phyloP scores from a whole-genome alignment of 2,329 filamentous ascomycete genomes.

The Dryadomyces quercivorus region DNA sequence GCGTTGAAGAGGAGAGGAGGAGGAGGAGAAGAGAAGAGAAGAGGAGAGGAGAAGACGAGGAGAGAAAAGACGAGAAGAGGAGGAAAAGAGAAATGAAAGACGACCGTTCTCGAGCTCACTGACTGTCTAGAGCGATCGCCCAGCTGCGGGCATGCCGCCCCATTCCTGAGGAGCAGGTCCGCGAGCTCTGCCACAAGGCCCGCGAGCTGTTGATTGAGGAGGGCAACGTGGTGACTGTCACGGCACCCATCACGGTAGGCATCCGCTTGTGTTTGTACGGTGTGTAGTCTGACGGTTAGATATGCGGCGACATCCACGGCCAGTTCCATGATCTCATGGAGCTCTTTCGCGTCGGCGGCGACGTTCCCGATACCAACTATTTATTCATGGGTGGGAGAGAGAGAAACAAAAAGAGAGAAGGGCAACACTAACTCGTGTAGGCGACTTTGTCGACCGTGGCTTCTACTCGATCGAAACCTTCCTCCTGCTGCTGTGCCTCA shows the following conservation, averaged over 20 bases:
- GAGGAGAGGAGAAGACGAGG: no score
- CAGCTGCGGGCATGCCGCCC: conserved; percentile 91
- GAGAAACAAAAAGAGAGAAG: neutral
- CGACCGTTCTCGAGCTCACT: neutral
- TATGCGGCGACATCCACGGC: conserved; percentile 94
- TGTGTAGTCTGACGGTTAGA: no score
- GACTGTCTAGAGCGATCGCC: conserved; percentile 65
- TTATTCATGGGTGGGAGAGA: conserved; percentile 70
- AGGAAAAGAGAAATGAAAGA: neutral
- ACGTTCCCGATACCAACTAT: conserved; percentile 92
- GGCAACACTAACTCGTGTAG: conserved; percentile 26
- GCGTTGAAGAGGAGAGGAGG: neutral
- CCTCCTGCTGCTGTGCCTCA: conserved; percentile 85
- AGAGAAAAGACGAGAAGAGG: no score
- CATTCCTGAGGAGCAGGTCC: conserved; percentile 89
- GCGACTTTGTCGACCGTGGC: conserved; percentile 93
- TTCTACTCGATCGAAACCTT: conserved; percentile 98
- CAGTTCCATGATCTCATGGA: conserved; percentile 98
- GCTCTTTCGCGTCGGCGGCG: conserved; percentile 83
- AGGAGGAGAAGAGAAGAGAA: neutral
- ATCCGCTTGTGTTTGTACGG: no score
- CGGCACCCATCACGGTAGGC: conserved; percentile 75
- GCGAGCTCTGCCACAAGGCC: conserved; percentile 94
- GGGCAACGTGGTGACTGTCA: conserved; percentile 90
- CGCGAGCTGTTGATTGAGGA: conserved; percentile 94